Evolutionary conservation across 176 grass and related monocot genomes (phyloP).

Genomic region (Triticum monococcum): DNA sequence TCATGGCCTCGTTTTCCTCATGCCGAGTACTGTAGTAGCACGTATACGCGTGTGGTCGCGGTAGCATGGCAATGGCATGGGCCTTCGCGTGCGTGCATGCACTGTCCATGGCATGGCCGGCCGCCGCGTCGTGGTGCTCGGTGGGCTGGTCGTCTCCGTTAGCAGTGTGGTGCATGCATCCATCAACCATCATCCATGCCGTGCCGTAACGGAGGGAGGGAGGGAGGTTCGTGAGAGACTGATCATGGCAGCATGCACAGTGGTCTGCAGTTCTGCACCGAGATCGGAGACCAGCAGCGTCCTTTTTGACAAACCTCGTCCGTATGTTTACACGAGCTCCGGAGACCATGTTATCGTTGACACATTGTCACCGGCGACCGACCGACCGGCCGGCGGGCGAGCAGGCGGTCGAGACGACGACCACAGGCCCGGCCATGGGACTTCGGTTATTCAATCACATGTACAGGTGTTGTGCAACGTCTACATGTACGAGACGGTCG

Average conservation of each 20-base stretch:
- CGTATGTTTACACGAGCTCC: background rate
- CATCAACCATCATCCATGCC: background rate
- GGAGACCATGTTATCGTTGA: too few species aligned
- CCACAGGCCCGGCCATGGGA: background rate
- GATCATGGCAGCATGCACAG: background rate
- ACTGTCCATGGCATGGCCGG: too few species aligned
- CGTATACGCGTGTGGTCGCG: background rate
- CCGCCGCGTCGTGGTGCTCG: background rate
- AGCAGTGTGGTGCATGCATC: background rate
- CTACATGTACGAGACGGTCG: too few species aligned
- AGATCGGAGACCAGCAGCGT: background rate
- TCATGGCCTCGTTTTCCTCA: background rate
- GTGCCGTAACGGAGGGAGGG: background rate
- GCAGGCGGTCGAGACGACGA: background rate
- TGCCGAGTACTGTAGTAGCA: background rate
- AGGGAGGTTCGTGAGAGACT: background rate
- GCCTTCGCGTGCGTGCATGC: background rate
- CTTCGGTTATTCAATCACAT: background rate
- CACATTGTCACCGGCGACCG: background rate
- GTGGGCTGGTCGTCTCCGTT: background rate
- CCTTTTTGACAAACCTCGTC: background rate
- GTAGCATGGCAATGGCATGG: background rate
- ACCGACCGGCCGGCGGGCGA: too few species aligned
- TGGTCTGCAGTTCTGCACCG: background rate
- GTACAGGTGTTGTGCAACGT: background rate